Evolutionary conservation across 2,329 filamentous ascomycete species (phyloP).

Genomic region (Metarhizium robertsii): DNA sequence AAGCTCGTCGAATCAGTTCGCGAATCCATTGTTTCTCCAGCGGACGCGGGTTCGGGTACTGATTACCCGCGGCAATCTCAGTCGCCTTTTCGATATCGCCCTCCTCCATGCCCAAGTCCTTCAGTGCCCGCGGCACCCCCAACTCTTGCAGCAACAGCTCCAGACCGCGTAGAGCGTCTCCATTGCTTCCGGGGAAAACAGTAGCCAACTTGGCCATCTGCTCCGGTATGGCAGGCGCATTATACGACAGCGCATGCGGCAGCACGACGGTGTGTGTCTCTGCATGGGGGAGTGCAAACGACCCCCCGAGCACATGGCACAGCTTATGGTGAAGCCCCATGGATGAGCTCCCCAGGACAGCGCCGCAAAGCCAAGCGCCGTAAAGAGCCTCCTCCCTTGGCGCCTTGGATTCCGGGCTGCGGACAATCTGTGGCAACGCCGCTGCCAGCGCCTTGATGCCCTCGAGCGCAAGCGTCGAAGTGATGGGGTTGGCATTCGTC

Average conservation of each 20-base stretch:
- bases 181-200: constrained; percentile 44
- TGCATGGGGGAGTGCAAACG: constrained; percentile 54
- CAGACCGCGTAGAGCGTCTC: constrained; percentile 47
- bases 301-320: constrained; percentile 55
- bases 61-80: constrained; percentile 47
- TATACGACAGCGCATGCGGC: constrained; percentile 55
- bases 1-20: constrained; percentile 50
- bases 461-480: constrained; percentile 47
- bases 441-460: constrained; percentile 43
- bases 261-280: constrained; percentile 56
- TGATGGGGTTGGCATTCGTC: constrained; percentile 50
- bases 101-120: constrained; percentile 49
- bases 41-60: constrained; percentile 49
- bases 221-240: constrained; percentile 43
- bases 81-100: constrained; percentile 50
- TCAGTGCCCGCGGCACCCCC: constrained; percentile 41
- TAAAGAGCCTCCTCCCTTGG: constrained; percentile 36
- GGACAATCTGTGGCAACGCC: constrained; percentile 42
- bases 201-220: constrained; percentile 43
- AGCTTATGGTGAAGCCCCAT: constrained; percentile 53
- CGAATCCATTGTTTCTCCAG: constrained; percentile 41
- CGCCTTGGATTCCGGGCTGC: constrained; percentile 22
- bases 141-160: constrained; percentile 46
- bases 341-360: constrained; percentile 52
- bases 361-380: constrained; percentile 56